Evolutionary conservation across 768 basidiomycete genomes (phyloP), one percentile per base, ranked within the genome.

Genomic region (Lepiota subincarnata): DNA sequence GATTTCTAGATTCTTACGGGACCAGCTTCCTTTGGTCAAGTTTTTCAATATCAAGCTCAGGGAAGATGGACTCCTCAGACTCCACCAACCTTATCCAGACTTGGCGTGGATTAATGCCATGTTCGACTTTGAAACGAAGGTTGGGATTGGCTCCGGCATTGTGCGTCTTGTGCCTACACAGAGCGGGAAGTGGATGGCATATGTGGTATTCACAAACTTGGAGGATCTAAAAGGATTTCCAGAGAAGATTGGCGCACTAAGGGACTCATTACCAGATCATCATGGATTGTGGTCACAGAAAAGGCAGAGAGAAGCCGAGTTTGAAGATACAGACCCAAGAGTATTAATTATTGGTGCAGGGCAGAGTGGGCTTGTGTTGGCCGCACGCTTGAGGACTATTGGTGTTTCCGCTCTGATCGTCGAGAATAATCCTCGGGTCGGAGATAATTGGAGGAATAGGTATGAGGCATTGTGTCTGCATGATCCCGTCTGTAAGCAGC

Each of bases 371-470:
- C 67, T 90, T 6, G 77, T 74, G 39, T 58, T 82, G 7, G 84
- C 84, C 1, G 83, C 84, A 2, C 73, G 85, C 16, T 68, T 89
- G 50, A 81, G 80, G 59, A 70, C 69, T 48, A 68, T 86, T 43
- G 80, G 75, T 6, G 67, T 89, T 13, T 57, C 70, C 1, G 68
- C 74, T 1, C 66, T 90, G 4, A 66, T 87, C 14, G 68, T 88
- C 26, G 87, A 90, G 57, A 72, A 70, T 58, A 78, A 82, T 50
- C 41, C 68, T 4, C 67, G 79, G 3, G 62, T 84, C 2, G 84
- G 84, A 0, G 82, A 85, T 58, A 77, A 76, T 57, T 85, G 83
- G 84, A 69, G 82, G 51, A 71, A 79, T 42, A 73, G 86, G 14
- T 86, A 87, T 62, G 77, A 80, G 26, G 69, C 76, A 0, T 62